A percentile compares a stretch with the other conserved stretches of the same genome.
phyloP scores from a whole-genome alignment of 2,329 filamentous ascomycete species.

The Cordyceps fumosorosea region DNA sequence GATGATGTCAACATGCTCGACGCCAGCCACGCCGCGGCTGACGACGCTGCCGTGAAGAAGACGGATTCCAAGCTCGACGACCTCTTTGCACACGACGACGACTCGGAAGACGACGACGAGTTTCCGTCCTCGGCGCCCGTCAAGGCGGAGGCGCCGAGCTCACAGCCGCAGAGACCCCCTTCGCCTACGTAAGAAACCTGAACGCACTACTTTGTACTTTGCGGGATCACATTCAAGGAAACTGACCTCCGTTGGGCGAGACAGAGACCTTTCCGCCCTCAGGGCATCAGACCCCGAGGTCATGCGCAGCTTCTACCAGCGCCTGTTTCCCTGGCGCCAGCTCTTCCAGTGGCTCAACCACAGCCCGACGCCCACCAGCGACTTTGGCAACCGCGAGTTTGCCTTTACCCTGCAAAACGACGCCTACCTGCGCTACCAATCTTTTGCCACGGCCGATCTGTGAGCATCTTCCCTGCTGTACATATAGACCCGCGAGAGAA shows the following conservation, averaged over 20 bases:
- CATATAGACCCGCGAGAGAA: not conserved
- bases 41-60: slow-evolving; percentile 28
- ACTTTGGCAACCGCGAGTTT: slow-evolving; percentile 92
- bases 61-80: slow-evolving; percentile 51
- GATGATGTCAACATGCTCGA: slow-evolving; percentile 38
- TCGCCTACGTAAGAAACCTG: slow-evolving; percentile 33
- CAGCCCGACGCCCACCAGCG: slow-evolving; percentile 73
- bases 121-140: slow-evolving; percentile 45
- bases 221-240: not conserved
- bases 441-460: slow-evolving; percentile 48
- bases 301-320: slow-evolving; percentile 91
- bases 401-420: slow-evolving; percentile 92
- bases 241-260: slow-evolving; percentile 10
- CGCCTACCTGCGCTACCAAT: slow-evolving; percentile 88
- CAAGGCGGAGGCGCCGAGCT: slow-evolving; percentile 32
- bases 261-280: slow-evolving; percentile 29
- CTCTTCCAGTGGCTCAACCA: slow-evolving; percentile 99
- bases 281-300: slow-evolving; percentile 69
- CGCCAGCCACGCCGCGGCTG: slow-evolving; percentile 19
- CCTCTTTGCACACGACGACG: slow-evolving; percentile 46
- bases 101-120: slow-evolving; percentile 53
- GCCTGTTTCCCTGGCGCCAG: slow-evolving; percentile 88
- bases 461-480: slow-evolving; percentile 21
- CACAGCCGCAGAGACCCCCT: slow-evolving; percentile 31
- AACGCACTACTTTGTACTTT: not conserved